phyloP scores from a whole-genome alignment of 345 rosid genomes.

The Gossypium ekmanianum region DNA sequence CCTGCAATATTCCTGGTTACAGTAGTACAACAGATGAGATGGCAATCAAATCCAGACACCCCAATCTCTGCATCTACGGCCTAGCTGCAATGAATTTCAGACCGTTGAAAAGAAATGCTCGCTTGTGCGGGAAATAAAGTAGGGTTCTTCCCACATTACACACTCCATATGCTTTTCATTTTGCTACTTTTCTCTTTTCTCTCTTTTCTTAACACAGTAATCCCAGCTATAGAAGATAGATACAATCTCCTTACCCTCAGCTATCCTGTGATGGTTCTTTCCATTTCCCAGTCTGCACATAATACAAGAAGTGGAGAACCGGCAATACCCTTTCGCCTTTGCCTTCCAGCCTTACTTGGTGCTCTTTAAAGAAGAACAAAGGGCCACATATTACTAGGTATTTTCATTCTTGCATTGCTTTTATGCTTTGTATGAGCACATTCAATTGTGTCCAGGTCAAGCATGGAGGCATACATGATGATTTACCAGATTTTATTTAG shows the following conservation, averaged over 20 bases:
- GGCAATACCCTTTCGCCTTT: constrained; percentile 1
- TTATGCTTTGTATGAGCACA: constrained; percentile 1
- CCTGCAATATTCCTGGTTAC: constrained; percentile 81
- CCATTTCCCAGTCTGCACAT: constrained; percentile 18
- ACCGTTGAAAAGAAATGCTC: constrained; percentile 55
- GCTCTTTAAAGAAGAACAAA: neutral
- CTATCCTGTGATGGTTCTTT: neutral
- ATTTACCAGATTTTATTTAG: neutral
- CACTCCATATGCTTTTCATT: too few species aligned
- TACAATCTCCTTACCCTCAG: neutral
- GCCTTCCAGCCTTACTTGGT: neutral
- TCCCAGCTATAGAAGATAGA: constrained; percentile 3
- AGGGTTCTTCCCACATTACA: neutral
- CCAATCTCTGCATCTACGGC: constrained; percentile 76
- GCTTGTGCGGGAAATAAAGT: constrained; percentile 47
- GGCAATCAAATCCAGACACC: constrained; percentile 51
- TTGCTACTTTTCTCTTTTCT: neutral
- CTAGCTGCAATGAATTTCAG: constrained; percentile 67
- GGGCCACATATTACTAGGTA: neutral
- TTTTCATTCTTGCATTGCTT: neutral
- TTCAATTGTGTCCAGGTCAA: neutral
- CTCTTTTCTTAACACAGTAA: neutral
- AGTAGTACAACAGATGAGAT: constrained; percentile 69
- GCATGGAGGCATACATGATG: constrained; percentile 4
- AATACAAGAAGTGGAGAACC: constrained; percentile 15